These are phyloP conservation scores for Diaporthe amygdali DNA, from an alignment of 2,329 filamentous ascomycete species.

Conservation along the genomic window DNA sequence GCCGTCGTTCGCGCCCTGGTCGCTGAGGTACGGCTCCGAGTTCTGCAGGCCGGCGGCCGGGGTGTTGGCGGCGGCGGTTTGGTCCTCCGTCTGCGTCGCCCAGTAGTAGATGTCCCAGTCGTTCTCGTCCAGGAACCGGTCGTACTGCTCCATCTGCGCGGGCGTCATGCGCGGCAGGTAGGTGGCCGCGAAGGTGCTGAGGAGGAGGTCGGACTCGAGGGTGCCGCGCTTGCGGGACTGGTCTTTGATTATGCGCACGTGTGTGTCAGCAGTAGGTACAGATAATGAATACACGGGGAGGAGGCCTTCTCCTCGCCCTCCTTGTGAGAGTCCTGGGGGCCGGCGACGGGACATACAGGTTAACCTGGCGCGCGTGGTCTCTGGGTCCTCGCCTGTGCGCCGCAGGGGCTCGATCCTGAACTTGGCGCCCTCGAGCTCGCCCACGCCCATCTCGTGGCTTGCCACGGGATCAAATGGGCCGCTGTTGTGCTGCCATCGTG, in stretches of 20 bases:
- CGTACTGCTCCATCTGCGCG: constrained; percentile 81
- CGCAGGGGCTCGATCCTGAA: constrained; percentile 92
- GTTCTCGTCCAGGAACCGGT: constrained; percentile 95
- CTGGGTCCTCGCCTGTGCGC: constrained; percentile 79
- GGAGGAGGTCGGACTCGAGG: constrained; percentile 92
- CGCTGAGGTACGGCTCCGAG: constrained; percentile 31
- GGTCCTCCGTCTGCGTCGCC: constrained; percentile 85
- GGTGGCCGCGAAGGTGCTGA: constrained; percentile 90
- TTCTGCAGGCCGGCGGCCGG: constrained; percentile 32
- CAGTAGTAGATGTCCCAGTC: constrained; percentile 99
- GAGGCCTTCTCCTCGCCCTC: neutral
- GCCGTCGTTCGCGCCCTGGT: constrained; percentile 22
- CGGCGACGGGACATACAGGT: constrained; percentile 55
- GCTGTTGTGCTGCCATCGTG: constrained; percentile 21
- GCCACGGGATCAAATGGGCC: constrained; percentile 35
- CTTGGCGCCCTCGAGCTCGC: constrained; percentile 83
- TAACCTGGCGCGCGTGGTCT: constrained; percentile 88
- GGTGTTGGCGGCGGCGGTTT: constrained; percentile 57
- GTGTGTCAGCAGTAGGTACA: constrained; percentile 3
- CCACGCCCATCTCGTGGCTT: constrained; percentile 71
- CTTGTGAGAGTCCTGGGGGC: neutral
- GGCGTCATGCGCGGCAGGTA: constrained; percentile 77
- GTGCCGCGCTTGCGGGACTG: constrained; percentile 96
- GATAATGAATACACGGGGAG: no score
- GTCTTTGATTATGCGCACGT: constrained; percentile 59